A percentile compares a stretch with the other conserved stretches of the same genome.
phyloP scores from a whole-genome alignment of 2,329 filamentous ascomycete species.

The Purpureocillium lavendulum region DNA sequence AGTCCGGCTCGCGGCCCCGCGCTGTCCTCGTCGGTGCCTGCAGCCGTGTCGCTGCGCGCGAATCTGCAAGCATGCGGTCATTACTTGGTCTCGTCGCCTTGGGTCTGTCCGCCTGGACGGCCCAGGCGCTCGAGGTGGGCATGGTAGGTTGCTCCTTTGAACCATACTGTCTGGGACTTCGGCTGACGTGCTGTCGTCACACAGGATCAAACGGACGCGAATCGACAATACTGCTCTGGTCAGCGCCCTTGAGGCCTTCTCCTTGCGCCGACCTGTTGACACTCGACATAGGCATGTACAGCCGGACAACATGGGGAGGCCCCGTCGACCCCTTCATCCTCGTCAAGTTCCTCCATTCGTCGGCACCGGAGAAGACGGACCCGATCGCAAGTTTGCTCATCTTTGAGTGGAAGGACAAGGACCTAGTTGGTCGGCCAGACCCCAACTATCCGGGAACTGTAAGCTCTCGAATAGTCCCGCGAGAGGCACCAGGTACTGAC shows the following conservation, averaged over 20 bases:
- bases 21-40: background rate
- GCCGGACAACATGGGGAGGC: constrained; percentile 79
- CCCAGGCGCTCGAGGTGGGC: constrained; percentile 47
- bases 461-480: background rate
- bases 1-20: too few species aligned
- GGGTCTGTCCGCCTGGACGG: constrained; percentile 45
- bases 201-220: constrained; percentile 67
- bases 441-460: constrained; percentile 29
- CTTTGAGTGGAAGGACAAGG: constrained; percentile 88
- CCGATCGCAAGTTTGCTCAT: constrained; percentile 77
- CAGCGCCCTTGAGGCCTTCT: constrained; percentile 13
- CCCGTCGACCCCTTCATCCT: constrained; percentile 82
- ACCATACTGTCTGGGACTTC: background rate
- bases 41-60: background rate
- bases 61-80: constrained; percentile 40
- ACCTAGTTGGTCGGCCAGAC: constrained; percentile 63
- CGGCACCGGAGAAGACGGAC: constrained; percentile 51
- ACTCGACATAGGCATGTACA: constrained; percentile 74
- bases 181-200: constrained; percentile 11
- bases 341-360: constrained; percentile 62
- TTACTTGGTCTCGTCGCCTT: constrained; percentile 42
- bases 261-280: too few species aligned
- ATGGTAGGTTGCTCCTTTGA: constrained; percentile 35
- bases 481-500: background rate
- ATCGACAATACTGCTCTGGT: constrained; percentile 72